Base-by-base conservation (phyloP, 345 rosid genomes). In the Populus alba region DNA sequence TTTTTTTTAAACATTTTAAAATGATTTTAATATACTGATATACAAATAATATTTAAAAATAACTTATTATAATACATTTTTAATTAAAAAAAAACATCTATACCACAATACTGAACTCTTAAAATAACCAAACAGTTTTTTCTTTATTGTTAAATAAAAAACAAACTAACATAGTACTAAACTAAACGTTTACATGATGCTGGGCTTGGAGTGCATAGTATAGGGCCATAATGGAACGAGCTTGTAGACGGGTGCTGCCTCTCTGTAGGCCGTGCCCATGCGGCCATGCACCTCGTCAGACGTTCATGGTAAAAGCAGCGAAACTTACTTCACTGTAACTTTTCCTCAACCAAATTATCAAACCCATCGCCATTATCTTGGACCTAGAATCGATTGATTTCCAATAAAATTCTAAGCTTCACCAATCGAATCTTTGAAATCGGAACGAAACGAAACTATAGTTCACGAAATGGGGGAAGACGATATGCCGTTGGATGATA, bases 401-500 rank as follows among this genome's bases (percentile, higher is more conserved):
- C 29, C 11, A 59, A 23, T 3, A 59, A n/a, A 41, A 41, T 10
- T 41, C 45, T 0, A 47, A 47, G 17, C 18, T 43, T 61, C 2
- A 7, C 17, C 43, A 17, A 7, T 47, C 63, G 25, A 66, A 33
- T 63, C 23, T 43, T 12, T 27, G 29, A 45, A 31, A 72, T 59
- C 10, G 3, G n/a, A 71, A 5, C 15, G 8, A 33, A 72, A 45
- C 22, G 18, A 33, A 72, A 45, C 15, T 29, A 31, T 39, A 25
- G 37, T 63, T 61, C 29, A 35, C 29, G 77, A 81, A 86, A 92
- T 91, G 90, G 94, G 70, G 51, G 86, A 83, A n/a, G 97, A 87
- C 65, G 93, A 88, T 63, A 88, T 76, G 73, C 97, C 93, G 12
- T 43, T 91, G 97, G 99, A 97, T 70, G 99, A 94, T 67, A 97